phyloP scores from a whole-genome alignment of 805 yeast species.

The Sungouiozyma ichnusensis region DNA sequence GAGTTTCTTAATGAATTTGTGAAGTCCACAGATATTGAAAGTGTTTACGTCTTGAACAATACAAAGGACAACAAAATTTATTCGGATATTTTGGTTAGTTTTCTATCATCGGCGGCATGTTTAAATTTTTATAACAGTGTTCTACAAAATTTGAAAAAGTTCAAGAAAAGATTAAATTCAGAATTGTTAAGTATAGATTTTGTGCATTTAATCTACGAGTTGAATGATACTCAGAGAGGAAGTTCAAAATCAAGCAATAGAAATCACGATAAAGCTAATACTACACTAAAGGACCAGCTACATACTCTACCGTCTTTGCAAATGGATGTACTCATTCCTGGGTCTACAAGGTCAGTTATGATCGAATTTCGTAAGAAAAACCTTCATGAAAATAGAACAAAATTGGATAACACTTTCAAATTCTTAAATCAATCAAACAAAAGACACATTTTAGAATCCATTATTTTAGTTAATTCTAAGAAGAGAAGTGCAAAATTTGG shows the following conservation, averaged over 20 bases:
- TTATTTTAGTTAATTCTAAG: constrained; percentile 13
- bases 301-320: constrained; percentile 7
- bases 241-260: constrained; percentile 3
- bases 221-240: constrained; percentile 28
- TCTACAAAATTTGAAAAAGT: constrained; percentile 29
- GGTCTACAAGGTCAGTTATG: constrained; percentile 23
- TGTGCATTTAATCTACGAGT: constrained; percentile 29
- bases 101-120: constrained; percentile 28
- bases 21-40: constrained; percentile 54
- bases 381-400: constrained; percentile 6
- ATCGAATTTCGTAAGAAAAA: constrained; percentile 12
- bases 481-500: constrained; percentile 11
- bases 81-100: constrained; percentile 22
- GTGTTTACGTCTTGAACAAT: constrained; percentile 34
- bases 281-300: constrained; percentile 1
- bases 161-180: constrained; percentile 31
- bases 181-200: constrained; percentile 30
- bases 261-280: constrained; percentile 23
- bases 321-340: constrained; percentile 14
- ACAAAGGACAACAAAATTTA: constrained; percentile 26
- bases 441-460: constrained; percentile 22
- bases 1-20: constrained; percentile 32
- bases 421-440: constrained; percentile 10
- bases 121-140: constrained; percentile 31
- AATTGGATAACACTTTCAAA: constrained; percentile 9